These are phyloP conservation scores for Scheffersomyces parashehatae DNA, from an alignment of 1,139 yeast species.

Conservation along the genomic window DNA sequence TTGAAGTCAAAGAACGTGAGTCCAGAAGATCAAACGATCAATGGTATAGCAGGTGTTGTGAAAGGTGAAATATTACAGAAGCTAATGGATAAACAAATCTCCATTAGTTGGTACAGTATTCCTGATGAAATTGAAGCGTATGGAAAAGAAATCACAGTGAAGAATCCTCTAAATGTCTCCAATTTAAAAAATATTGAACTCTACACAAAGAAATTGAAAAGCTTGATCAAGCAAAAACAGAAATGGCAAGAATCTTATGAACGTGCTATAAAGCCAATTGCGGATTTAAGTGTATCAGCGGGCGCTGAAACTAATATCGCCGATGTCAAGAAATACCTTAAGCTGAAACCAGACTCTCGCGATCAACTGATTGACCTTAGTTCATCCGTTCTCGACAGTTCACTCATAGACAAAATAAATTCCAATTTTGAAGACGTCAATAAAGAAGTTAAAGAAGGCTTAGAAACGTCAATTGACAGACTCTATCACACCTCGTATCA, in stretches of 20 bases:
- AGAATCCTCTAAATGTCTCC: constrained; percentile 15
- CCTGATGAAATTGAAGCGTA: constrained; percentile 22
- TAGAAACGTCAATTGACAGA: constrained; percentile 12
- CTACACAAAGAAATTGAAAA: constrained; percentile 39
- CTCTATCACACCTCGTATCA: constrained; percentile 16
- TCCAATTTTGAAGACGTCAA: constrained; percentile 9
- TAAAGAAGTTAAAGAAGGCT: constrained; percentile 3
- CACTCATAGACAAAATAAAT: constrained; percentile 9
- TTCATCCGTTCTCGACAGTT: constrained; percentile 7
- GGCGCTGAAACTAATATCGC: constrained; percentile 6
- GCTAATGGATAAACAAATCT: constrained; percentile 56
- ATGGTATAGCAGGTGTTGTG: constrained; percentile 61
- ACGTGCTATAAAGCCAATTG: constrained; percentile 20
- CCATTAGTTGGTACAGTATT: constrained; percentile 65
- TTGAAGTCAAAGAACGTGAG: constrained; percentile 19
- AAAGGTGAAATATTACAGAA: constrained; percentile 65
- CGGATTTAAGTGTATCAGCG: constrained; percentile 14
- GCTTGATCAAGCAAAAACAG: constrained; percentile 46
- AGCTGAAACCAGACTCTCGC: constrained; percentile 1
- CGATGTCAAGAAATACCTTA: constrained; percentile 7
- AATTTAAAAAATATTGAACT: constrained; percentile 12
- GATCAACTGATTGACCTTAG: neutral
- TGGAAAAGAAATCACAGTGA: constrained; percentile 20
- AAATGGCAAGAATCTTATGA: constrained; percentile 47
- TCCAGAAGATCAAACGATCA: constrained; percentile 39